Evolutionary conservation across 1,139 yeast species (phyloP).

Genomic region (Debaryomycetaceae sp.): DNA sequence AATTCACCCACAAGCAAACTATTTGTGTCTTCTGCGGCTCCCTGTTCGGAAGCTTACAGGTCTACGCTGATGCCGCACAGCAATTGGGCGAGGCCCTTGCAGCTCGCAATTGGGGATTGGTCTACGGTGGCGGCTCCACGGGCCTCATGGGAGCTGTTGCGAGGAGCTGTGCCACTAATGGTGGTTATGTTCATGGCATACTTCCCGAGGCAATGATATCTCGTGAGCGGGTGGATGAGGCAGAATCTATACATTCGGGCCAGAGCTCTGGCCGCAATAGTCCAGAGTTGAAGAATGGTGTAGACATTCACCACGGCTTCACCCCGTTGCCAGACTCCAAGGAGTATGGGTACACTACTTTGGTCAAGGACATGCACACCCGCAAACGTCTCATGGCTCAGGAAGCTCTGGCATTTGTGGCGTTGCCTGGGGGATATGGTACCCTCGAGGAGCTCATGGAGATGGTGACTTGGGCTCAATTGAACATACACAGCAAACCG

Average conservation of each 20-base stretch:
- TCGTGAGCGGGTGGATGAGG: conserved; percentile 50
- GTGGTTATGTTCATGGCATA: conserved; percentile 77
- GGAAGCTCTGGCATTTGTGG: conserved; percentile 80
- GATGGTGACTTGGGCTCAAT: conserved; percentile 82
- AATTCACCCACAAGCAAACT: too few species aligned
- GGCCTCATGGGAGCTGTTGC: conserved; percentile 85
- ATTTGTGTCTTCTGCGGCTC: conserved; percentile 87
- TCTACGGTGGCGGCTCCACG: conserved; percentile 86
- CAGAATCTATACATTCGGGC: conserved; percentile 9
- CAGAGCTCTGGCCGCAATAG: conserved; percentile 19
- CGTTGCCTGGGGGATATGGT: conserved; percentile 90
- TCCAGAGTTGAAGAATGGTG: conserved; percentile 31
- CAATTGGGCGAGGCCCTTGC: conserved; percentile 53
- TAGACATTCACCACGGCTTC: conserved; percentile 44
- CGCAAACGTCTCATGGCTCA: conserved; percentile 80
- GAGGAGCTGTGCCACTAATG: conserved; percentile 51
- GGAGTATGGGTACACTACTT: conserved; percentile 65
- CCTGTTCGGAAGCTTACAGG: conserved; percentile 50
- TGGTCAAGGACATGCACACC: conserved; percentile 86
- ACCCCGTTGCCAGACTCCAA: conserved; percentile 55
- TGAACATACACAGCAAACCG: conserved; percentile 77
- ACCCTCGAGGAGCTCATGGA: conserved; percentile 86
- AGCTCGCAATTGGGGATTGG: conserved; percentile 56
- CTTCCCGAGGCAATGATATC: conserved; percentile 76
- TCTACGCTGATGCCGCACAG: conserved; percentile 43